Evolutionary conservation across 192 early-diverging fungal genomes (phyloP), one percentile per base, ranked within the genome.

Genomic region (Dissophora ornata): DNA sequence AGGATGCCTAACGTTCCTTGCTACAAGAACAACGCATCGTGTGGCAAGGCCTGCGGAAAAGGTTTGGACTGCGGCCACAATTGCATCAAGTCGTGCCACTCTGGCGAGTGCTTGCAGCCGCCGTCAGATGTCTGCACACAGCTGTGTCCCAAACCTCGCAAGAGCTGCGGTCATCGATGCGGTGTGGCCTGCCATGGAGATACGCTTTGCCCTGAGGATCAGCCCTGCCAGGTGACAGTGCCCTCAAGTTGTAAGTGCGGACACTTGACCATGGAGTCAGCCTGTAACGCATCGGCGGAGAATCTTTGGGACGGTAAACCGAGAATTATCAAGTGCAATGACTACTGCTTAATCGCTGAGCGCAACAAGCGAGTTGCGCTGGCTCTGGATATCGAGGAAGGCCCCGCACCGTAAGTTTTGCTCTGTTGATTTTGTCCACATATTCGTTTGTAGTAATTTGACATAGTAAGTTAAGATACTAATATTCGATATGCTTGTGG

Each of bases 121-220:
- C 47, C 69, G 2, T 12, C 29, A 1, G 68, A 71, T n/a, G 19
- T 64, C 26, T 98, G 97, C 69, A 53, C 59, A 4, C 90, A 94
- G 56, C 51, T 67, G 24, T 98, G 97, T 75, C 89, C 89, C 15
- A 87, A 89, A 34, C 81, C 87, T n/a, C 89, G 93, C 38, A 83
- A 87, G 49, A 79, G 84, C 28, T 98, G 97, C 71, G 93, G 95
- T 8, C 97, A 98, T 69, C 75, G 84, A 10, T 98, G 96, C 68
- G 46, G 80, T 6, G 70, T 79, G 2, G 46, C 82, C 4, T 98
- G 97, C 71, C 97, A 98, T 69, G 90, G 85, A 22, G 87, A 86
- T 13, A 48, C 81, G 7, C 85, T 86, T 54, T 98, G 96, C 75
- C 85, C 90, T 34, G 93, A 96, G 71, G 85, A 90, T 32, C 65